Base-by-base conservation (phyloP, 2,329 filamentous ascomycete genomes). In the Aspergillus jensenii region DNA sequence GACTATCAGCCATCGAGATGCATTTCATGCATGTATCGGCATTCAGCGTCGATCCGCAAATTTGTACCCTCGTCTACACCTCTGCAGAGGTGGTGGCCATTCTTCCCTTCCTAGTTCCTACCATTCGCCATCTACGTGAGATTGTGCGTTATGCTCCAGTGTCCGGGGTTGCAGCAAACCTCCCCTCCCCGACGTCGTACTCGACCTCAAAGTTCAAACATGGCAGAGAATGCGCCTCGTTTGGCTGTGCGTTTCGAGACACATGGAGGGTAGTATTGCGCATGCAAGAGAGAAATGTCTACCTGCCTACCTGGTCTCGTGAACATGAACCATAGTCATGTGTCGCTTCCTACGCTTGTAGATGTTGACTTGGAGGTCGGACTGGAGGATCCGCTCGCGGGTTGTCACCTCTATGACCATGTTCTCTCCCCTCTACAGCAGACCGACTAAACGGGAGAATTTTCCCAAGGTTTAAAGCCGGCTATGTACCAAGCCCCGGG, bases 1-100 rank as follows among this genome's bases (percentile, higher is more conserved):
- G 27, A 11, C 27, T 9, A 31, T n/a, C 35, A 37, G 12, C 35
- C 35, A 37, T 37, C 35, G 15, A 8, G 27, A 31, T 31, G 27
- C 52, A 59, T 55, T 14, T 25, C 52, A 54, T 54, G 44, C 25
- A 54, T 40, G 21, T 48, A 54, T 49, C 37, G 53, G 58, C 63
- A 52, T 62, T 59, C 61, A 58, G 17, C 37, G 50, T 57, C 52
- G 59, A 61, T 57, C 59, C 43, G 59, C 57, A 56, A 59, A 65
- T 65, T 57, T 39, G 37, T 31, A 11, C 37, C 35, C 31, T 25
- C 31, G 15, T 50, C 15, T 11, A 9, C 31, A 27, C 23, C 33
- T 56, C 15, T 19, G 17, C 25, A 39, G 14, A 40, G 25, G 33
- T 11, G 25, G 33, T 11, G 8, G 2, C 27, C 27, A 9, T 15